Base-by-base conservation (phyloP, 169 alveolate species). In the Babesia bovis region DNA sequence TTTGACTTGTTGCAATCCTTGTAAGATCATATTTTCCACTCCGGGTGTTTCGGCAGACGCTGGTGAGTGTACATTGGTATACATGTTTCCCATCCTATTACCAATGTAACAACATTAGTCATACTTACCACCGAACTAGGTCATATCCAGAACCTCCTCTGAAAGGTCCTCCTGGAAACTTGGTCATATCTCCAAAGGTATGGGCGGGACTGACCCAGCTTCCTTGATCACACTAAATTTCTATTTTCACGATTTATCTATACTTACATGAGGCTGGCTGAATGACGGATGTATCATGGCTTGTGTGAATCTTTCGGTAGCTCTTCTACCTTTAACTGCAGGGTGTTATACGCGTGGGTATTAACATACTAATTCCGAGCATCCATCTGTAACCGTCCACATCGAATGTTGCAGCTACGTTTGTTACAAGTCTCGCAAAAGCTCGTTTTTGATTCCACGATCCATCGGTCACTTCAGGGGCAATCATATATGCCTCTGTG, bases 11-110 rank as follows among this genome's bases (percentile, higher is more conserved):
- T 83, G 77, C 50, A 91, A 53, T 33, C 85, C 73, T 69, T 85
- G 92, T 55, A 90, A 51, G 32, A 85, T 65, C 92, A 87, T 88
- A 42, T 65, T 90, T 40, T 72, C 88, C 26, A 85, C 45, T 6
- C 91, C 93, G 4, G 94, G 94, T 36, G 73, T 72, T n/a, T 61
- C 42, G 15, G 90, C 78, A 3, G 88, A 83, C 17, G 89, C 91
- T 10, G 89, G 89, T 23, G 92, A 57, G 42, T 77, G 78, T 28
- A 68, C 82, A 45, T 58, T 23, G 41, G 57, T 51, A 30, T 69
- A 83, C 59, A 82, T 25, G 45, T 69, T 63, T 7, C 82, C 90
- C 89, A 86, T 45, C 91, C 92, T 86, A 60, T 35, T 55, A 0
- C 26, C 38, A 1, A 38, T 61, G 17, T 23, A 33, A 4, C 4